A percentile compares a stretch with the other conserved stretches of the same genome.
Conservation (phyloP, 2,329 filamentous ascomycete species). For the Lecanicillium sp. region DNA sequence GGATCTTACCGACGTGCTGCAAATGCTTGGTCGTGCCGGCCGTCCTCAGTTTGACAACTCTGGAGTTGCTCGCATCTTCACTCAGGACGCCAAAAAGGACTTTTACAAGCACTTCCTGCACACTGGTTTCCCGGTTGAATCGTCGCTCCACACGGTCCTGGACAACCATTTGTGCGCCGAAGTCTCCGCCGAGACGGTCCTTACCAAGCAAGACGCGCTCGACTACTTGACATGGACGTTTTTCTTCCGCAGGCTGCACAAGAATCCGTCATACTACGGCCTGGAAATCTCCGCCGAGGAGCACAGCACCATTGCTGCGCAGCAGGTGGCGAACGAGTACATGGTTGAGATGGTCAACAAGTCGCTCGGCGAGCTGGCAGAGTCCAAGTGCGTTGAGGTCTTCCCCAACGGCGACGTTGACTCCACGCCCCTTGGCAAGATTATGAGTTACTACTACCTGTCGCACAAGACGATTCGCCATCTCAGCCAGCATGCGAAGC, state of each 20-base stretch:
- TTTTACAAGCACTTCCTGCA: constrained; percentile 99
- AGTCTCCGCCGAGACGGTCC: constrained; percentile 84
- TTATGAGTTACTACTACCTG: constrained; percentile 99
- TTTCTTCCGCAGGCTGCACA: constrained; percentile 94
- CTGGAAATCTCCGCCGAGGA: constrained; percentile 89
- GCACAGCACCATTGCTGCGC: constrained; percentile 78
- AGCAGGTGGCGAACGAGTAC: constrained; percentile 83
- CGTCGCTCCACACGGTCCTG: constrained; percentile 87
- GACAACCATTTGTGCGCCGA: constrained; percentile 97
- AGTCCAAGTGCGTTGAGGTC: constrained; percentile 76
- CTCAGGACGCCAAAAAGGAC: constrained; percentile 93
- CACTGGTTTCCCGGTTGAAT: constrained; percentile 96
- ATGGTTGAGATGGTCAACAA: constrained; percentile 90
- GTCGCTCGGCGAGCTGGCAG: constrained; percentile 72
- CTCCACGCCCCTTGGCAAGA: constrained; percentile 86
- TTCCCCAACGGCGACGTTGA: constrained; percentile 86
- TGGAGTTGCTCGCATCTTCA: constrained; percentile 94
- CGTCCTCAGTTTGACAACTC: constrained; percentile 95
- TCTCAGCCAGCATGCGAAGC: constrained; percentile 68
- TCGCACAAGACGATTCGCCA: constrained; percentile 91
- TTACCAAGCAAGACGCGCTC: constrained; percentile 91
- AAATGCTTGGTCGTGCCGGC: constrained; percentile 94
- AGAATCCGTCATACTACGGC: constrained; percentile 97
- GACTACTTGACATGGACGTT: constrained; percentile 99
- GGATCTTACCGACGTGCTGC: constrained; percentile 94